Conservation (phyloP, 2,329 filamentous ascomycete species). For the Fusarium miscanthi region DNA sequence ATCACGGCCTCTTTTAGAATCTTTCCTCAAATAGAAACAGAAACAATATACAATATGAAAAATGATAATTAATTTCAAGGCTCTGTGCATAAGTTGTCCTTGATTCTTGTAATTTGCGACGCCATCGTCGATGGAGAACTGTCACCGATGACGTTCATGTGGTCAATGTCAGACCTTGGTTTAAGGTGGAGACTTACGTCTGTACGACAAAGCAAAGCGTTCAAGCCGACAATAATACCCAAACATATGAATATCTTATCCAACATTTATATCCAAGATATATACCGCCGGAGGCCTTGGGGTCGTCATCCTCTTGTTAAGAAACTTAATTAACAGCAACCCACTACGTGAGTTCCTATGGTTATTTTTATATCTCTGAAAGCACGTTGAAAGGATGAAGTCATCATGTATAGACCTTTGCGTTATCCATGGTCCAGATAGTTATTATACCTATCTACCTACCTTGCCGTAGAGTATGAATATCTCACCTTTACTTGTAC, state of each 20-base stretch:
- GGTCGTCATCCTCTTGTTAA: not conserved
- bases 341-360: not conserved
- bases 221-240: slow-evolving; percentile 10
- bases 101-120: slow-evolving; percentile 34
- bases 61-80: slow-evolving; percentile 13
- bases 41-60: slow-evolving; percentile 9
- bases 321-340: not conserved
- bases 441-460: not conserved
- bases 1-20: not conserved
- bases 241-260: not conserved
- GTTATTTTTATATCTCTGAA: not conserved
- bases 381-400: not conserved
- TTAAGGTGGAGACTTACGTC: slow-evolving; percentile 17
- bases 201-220: not conserved
- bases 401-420: not conserved
- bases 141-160: slow-evolving; percentile 34
- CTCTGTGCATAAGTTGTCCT: slow-evolving; percentile 24
- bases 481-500: not conserved
- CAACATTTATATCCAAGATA: not conserved
- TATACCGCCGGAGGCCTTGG: not conserved
- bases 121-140: slow-evolving; percentile 31
- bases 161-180: slow-evolving; percentile 24
- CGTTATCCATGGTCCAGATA: not conserved
- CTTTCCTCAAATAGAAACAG: slow-evolving; percentile 10
- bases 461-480: not conserved